phyloP scores from a whole-genome alignment of 768 basidiomycete species.

The Hericium alpestre region DNA sequence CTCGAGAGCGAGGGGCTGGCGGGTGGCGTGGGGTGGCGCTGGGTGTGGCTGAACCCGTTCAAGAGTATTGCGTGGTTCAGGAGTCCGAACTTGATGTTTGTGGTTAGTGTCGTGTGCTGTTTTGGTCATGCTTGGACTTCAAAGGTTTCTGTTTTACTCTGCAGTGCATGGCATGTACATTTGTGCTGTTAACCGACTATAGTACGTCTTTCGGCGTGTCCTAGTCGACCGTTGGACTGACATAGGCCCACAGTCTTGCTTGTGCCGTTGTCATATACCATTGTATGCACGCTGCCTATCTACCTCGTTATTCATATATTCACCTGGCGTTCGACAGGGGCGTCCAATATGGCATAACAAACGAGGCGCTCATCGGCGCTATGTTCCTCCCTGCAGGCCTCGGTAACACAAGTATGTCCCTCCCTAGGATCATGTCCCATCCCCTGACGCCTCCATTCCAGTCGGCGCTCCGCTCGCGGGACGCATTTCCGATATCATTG shows the following conservation, averaged over 20 bases:
- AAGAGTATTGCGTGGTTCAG: slow-evolving; percentile 37
- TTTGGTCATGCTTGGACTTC: neutral
- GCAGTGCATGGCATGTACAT: slow-evolving; percentile 32
- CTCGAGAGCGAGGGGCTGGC: neutral
- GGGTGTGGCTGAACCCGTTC: slow-evolving; percentile 52
- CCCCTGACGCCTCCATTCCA: slow-evolving; percentile 13
- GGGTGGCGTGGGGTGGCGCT: slow-evolving; percentile 4
- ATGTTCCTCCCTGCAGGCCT: slow-evolving; percentile 50
- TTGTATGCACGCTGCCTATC: slow-evolving; percentile 30
- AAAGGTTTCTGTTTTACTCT: slow-evolving; percentile 13
- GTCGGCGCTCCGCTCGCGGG: slow-evolving; percentile 55
- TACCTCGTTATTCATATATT: no score
- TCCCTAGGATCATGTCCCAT: neutral
- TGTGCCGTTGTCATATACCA: slow-evolving; percentile 54
- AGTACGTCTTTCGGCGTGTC: slow-evolving; percentile 20
- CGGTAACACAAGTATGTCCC: slow-evolving; percentile 43
- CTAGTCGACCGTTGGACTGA: no score
- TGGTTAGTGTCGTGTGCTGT: slow-evolving; percentile 30
- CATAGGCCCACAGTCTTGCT: slow-evolving; percentile 26
- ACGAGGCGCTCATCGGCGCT: slow-evolving; percentile 46
- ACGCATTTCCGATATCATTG: slow-evolving; percentile 43
- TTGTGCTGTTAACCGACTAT: slow-evolving; percentile 19
- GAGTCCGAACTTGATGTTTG: slow-evolving; percentile 46
- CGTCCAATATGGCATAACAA: slow-evolving; percentile 40
- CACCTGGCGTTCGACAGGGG: slow-evolving; percentile 35